Evolutionary conservation across 306 rosid genomes (phyloP).

Genomic region (Astragalus membranaceus): DNA sequence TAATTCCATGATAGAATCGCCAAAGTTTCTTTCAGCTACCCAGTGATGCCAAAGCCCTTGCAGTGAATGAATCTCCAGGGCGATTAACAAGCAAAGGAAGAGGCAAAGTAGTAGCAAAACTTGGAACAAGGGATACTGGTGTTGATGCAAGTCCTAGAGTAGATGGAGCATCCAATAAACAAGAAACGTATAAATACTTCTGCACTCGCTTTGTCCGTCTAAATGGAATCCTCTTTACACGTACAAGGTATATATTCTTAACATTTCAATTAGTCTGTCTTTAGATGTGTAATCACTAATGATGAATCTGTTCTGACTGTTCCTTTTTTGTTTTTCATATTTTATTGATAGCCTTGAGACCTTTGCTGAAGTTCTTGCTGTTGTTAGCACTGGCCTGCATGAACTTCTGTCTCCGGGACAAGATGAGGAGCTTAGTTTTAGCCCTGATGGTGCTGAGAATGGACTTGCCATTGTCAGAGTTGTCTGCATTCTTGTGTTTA

Average conservation of each 20-base stretch:
- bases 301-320: constrained; percentile 1
- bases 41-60: constrained; percentile 47
- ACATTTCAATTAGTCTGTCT: neutral
- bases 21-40: constrained; percentile 60
- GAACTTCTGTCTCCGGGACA: constrained; percentile 65
- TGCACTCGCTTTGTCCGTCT: constrained; percentile 77
- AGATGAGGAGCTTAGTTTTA: constrained; percentile 58
- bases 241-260: constrained; percentile 53
- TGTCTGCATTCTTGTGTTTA: constrained; percentile 62
- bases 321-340: neutral
- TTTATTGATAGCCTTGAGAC: constrained; percentile 61
- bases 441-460: constrained; percentile 48
- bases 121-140: constrained; percentile 35
- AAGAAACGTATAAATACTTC: constrained; percentile 51
- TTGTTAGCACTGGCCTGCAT: constrained; percentile 49
- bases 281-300: neutral
- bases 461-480: constrained; percentile 60
- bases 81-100: constrained; percentile 54
- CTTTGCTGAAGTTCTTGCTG: constrained; percentile 65
- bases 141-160: constrained; percentile 35
- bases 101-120: constrained; percentile 54
- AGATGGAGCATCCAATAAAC: constrained; percentile 37
- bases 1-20: constrained; percentile 50
- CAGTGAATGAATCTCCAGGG: constrained; percentile 51
- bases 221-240: constrained; percentile 85